Percentiles rank a stretch among this genome's conserved stretches.
Evolutionary conservation across 1,139 yeast species (phyloP).

Genomic region (Kodamaea plutei): DNA sequence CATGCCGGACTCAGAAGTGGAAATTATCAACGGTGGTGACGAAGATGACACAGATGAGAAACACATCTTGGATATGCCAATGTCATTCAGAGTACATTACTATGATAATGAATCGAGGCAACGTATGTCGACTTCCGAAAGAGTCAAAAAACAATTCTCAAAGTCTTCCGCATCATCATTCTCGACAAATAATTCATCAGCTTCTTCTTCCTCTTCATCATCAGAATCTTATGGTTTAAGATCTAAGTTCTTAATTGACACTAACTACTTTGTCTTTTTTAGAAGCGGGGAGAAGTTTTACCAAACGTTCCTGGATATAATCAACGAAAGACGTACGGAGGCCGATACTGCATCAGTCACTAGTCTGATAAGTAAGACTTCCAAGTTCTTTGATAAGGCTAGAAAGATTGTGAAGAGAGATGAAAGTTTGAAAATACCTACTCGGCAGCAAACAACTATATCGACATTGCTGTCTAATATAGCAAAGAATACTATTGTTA

Average conservation of each 20-base stretch:
- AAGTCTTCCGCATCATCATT: conserved; percentile 1
- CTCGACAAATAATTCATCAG: neutral
- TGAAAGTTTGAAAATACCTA: neutral
- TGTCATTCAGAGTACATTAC: conserved; percentile 23
- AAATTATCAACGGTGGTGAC: conserved; percentile 8
- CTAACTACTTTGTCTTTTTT: conserved; percentile 67
- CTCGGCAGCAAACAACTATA: conserved; percentile 9
- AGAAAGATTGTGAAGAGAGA: conserved; percentile 10
- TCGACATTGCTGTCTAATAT: conserved; percentile 13
- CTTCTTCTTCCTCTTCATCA: conserved; percentile 15
- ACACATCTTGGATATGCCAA: conserved; percentile 16
- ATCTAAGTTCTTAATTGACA: conserved; percentile 46
- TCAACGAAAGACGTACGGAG: conserved; percentile 12
- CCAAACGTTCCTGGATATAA: conserved; percentile 19
- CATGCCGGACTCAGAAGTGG: conserved; percentile 8
- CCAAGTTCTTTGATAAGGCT: conserved; percentile 13
- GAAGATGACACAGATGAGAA: conserved; percentile 13
- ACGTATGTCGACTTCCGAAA: conserved; percentile 1
- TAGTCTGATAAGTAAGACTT: conserved; percentile 9
- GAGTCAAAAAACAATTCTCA: conserved; percentile 1
- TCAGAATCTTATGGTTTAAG: too few relatives aligned
- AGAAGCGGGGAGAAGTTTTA: conserved; percentile 27
- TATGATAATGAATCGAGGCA: conserved; percentile 9
- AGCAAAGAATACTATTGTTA: conserved; percentile 7
- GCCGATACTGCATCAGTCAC: conserved; percentile 4